These are phyloP conservation scores for Lachnellula subtilissima DNA, from an alignment of 2,329 filamentous ascomycete genomes.

Conservation along the genomic window DNA sequence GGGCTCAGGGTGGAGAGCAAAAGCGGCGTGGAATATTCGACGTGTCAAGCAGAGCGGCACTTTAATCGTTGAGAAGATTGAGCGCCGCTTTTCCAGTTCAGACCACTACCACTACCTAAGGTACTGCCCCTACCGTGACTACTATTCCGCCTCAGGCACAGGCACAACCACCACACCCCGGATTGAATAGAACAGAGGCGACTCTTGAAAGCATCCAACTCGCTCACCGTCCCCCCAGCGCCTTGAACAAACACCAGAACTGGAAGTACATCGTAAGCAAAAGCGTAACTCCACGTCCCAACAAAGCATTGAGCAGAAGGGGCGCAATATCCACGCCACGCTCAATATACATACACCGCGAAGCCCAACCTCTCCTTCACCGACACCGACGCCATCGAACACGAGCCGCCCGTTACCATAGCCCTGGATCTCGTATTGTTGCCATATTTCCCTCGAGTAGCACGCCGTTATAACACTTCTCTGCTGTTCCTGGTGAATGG, in stretches of 20 bases:
- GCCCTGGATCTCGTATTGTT: conserved; percentile 16
- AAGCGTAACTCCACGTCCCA: neutral
- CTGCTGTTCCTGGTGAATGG: conserved; percentile 19
- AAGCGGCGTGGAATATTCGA: too few relatives aligned
- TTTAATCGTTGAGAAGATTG: too few relatives aligned
- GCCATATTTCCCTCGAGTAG: conserved; percentile 8
- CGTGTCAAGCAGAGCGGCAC: too few relatives aligned
- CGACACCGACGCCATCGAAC: conserved; percentile 15
- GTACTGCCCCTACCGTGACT: too few relatives aligned
- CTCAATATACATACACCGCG: conserved; percentile 1
- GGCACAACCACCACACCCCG: too few relatives aligned
- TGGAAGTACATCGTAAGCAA: neutral
- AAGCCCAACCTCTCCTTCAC: conserved; percentile 13
- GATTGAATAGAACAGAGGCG: too few relatives aligned
- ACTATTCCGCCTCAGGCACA: neutral
- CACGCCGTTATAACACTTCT: conserved; percentile 10
- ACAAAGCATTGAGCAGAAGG: neutral
- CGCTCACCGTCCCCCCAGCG: too few relatives aligned
- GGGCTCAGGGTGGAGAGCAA: too few relatives aligned
- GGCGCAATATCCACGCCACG: conserved; percentile 4
- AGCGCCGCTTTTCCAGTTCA: too few relatives aligned
- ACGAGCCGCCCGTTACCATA: conserved; percentile 1
- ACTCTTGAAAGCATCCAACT: too few relatives aligned
- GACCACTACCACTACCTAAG: too few relatives aligned
- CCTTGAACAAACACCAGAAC: too few relatives aligned